A percentile compares a stretch with the other conserved stretches of the same genome.
These are phyloP conservation scores for Cryphonectria radicalis DNA, from an alignment of 2,329 filamentous ascomycete genomes.

Conservation along the genomic window DNA sequence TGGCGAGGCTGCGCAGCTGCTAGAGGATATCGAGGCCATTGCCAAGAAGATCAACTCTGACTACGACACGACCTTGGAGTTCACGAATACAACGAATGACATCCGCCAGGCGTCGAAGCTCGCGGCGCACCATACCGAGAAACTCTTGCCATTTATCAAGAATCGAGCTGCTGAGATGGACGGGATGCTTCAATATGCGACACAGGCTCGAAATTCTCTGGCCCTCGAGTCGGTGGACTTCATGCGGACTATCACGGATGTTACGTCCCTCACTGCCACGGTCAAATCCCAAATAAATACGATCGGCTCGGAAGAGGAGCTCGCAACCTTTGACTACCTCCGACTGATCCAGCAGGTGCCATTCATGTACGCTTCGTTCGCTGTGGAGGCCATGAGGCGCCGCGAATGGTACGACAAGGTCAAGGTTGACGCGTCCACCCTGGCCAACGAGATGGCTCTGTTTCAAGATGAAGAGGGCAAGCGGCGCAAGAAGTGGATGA, in stretches of 20 bases:
- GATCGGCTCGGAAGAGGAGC: constrained; percentile 74
- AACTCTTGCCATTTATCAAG: constrained; percentile 61
- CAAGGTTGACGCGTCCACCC: constrained; percentile 79
- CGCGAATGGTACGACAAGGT: constrained; percentile 93
- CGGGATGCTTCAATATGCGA: constrained; percentile 61
- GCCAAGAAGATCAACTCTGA: constrained; percentile 87
- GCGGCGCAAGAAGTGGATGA: constrained; percentile 87
- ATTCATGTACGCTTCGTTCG: constrained; percentile 85
- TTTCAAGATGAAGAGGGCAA: constrained; percentile 94
- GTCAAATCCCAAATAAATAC: constrained; percentile 74
- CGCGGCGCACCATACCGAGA: constrained; percentile 66
- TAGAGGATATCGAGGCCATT: constrained; percentile 85
- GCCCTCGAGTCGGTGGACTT: constrained; percentile 69
- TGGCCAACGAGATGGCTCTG: constrained; percentile 90
- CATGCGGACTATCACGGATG: constrained; percentile 80
- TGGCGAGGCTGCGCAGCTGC: constrained; percentile 68
- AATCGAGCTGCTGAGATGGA: constrained; percentile 65
- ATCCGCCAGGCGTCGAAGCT: constrained; percentile 66
- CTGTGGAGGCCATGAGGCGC: constrained; percentile 83
- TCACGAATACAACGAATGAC: constrained; percentile 66
- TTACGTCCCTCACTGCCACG: constrained; percentile 75
- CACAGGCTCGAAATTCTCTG: constrained; percentile 69
- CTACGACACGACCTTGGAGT: constrained; percentile 74
- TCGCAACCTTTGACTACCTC: constrained; percentile 80
- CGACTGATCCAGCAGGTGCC: constrained; percentile 82